A percentile compares a stretch with the other conserved stretches of the same genome.
Conservation (phyloP, 1,139 yeast genomes). For the Nakaseomyces bracarensis region DNA sequence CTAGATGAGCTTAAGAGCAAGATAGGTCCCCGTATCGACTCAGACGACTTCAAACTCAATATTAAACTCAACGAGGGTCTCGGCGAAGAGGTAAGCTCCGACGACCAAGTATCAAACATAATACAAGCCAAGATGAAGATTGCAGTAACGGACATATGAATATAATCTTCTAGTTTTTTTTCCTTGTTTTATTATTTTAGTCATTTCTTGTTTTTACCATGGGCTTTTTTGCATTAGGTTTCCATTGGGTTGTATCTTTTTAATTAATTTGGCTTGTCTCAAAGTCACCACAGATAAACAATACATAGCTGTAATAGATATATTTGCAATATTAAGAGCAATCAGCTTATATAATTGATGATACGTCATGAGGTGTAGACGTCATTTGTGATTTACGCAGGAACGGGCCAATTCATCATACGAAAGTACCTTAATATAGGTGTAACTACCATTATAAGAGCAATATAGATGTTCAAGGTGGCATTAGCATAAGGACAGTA, state of each 20-base stretch:
- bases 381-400: slow-evolving; percentile 2
- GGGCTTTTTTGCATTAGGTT: background rate
- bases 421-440: too few relatives aligned
- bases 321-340: too few relatives aligned
- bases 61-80: slow-evolving; percentile 28
- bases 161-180: background rate
- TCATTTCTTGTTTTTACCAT: background rate
- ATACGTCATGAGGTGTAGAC: too few relatives aligned
- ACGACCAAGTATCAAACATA: slow-evolving; percentile 31
- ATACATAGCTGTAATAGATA: too few relatives aligned
- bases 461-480: too few relatives aligned
- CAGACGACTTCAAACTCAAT: slow-evolving; percentile 32
- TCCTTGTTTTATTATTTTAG: background rate
- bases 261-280: too few relatives aligned
- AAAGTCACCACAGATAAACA: too few relatives aligned
- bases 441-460: too few relatives aligned
- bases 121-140: slow-evolving; percentile 33
- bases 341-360: too few relatives aligned
- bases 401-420: too few relatives aligned
- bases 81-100: slow-evolving; percentile 31
- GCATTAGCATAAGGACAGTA: too few relatives aligned
- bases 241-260: slow-evolving; percentile 2
- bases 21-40: slow-evolving; percentile 54
- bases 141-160: slow-evolving; percentile 25
- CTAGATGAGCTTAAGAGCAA: slow-evolving; percentile 54